Evolutionary conservation across 2,329 filamentous ascomycete genomes (phyloP).

Genomic region (Botrytis medusae): DNA sequence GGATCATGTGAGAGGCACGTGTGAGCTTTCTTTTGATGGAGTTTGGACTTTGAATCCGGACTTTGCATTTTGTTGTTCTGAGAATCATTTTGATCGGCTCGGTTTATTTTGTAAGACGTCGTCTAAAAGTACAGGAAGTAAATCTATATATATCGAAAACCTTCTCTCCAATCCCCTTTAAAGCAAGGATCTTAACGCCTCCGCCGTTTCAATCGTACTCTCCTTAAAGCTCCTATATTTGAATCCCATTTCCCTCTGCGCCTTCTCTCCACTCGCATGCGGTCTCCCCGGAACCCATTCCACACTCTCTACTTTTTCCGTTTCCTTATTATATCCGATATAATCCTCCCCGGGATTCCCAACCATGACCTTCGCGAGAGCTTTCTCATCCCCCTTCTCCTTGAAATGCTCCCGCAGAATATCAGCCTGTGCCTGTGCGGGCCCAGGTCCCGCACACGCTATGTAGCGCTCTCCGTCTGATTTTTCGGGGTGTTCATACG

Average conservation of each 20-base stretch:
- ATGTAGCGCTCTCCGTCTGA: constrained; percentile 47
- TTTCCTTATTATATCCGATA: constrained; percentile 32
- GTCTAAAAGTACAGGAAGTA: not conserved
- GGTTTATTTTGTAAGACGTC: not conserved
- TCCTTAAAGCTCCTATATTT: constrained; percentile 33
- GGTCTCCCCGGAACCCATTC: constrained; percentile 26
- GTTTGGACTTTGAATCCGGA: not conserved
- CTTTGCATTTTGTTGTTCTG: too few species aligned
- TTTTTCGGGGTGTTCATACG: constrained; percentile 41
- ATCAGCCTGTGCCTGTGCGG: constrained; percentile 45
- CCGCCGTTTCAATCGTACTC: constrained; percentile 42
- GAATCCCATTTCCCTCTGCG: constrained; percentile 35
- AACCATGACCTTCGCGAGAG: constrained; percentile 39
- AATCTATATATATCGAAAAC: not conserved
- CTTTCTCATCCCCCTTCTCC: constrained; percentile 30
- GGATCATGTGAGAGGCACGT: not conserved
- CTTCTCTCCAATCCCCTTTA: not conserved
- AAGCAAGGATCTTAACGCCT: constrained; percentile 35
- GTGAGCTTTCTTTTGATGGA: too few species aligned
- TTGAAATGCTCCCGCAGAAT: constrained; percentile 44
- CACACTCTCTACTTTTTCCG: constrained; percentile 28
- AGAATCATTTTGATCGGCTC: not conserved
- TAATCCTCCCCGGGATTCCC: constrained; percentile 46
- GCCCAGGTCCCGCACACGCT: constrained; percentile 38
- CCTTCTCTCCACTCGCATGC: constrained; percentile 36